Conservation (phyloP, 2,329 filamentous ascomycete genomes). For the Huntiella bhutanensis region DNA sequence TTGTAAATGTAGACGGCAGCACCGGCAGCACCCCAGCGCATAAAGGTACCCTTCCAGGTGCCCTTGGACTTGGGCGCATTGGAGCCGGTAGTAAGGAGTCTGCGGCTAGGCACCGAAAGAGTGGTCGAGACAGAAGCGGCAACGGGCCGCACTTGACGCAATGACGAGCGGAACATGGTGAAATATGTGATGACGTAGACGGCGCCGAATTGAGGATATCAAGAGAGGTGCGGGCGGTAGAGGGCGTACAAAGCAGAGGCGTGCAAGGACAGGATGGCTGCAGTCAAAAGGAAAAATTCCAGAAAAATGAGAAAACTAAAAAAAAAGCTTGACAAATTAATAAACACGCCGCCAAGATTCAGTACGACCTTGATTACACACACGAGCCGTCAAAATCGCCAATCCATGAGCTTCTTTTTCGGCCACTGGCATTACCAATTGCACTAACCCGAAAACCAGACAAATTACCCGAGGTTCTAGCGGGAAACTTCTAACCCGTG, state of each 20-base stretch:
- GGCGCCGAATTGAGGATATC: background rate
- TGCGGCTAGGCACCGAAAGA: constrained; percentile 16
- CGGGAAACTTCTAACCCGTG: too few species aligned
- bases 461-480: too few species aligned
- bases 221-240: too few species aligned
- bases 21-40: constrained; percentile 57
- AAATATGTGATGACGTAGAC: background rate
- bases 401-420: too few species aligned
- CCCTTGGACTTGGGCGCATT: constrained; percentile 43
- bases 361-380: background rate
- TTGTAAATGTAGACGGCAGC: constrained; percentile 85
- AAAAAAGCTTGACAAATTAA: constrained; percentile 2
- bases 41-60: constrained; percentile 60
- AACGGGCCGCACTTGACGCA: constrained; percentile 10
- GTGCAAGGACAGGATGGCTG: too few species aligned
- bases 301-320: background rate
- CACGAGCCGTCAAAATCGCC: background rate
- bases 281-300: background rate
- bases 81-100: constrained; percentile 32
- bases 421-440: too few species aligned
- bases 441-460: too few species aligned
- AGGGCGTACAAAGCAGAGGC: too few species aligned
- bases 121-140: background rate
- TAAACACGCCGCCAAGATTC: too few species aligned
- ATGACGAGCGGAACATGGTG: constrained; percentile 11